Base-by-base conservation (phyloP, 2,329 filamentous ascomycete genomes). In the Hymenoscyphus scutula region DNA sequence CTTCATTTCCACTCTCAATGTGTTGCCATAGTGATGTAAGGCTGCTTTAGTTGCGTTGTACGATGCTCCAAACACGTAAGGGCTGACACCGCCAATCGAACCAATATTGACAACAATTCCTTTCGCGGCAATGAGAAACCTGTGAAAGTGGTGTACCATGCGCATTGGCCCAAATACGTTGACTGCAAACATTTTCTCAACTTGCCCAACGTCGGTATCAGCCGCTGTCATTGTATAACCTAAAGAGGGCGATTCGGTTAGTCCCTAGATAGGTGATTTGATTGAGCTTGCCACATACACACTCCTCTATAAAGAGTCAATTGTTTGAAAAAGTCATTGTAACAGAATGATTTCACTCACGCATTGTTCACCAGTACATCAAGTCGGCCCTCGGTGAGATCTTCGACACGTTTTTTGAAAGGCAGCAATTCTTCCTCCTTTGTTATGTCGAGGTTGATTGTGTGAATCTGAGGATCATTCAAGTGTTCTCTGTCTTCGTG, bases 21-120 rank as follows among this genome's bases (percentile, higher is more conserved):
- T 69, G 41, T 56, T 65, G 5, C 57, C 45, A 32, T 56, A 69
- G 53, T 67, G 65, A n/a, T 75, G 71, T 0, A 80, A 67, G 0
- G 79, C 78, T 1, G 75, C 77, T 62, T 81, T 81, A 60, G 73
- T 77, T 4, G 78, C 75, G 58, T 78, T 78, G 68, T 81, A 81
- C n/a, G 32, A 56, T 7, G 61, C 61, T 4, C 76, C 72, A 65
- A 78, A 79, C 4, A 76, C 74, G 2, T 74, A 64, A 2, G 61
- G 60, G 7, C 60, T 23, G 38, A 64, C 55, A 1, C 60, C 60
- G 5, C 64, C 62, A 13, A 67, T 53, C 1, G 60, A 65, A 11
- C 62, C 61, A 34, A 74, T 71, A 60, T 71, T 73, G 15, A 73
- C 70, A 45, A 74, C 69, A 1, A 67, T 37, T 10, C 34, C 34